Conservation (phyloP, 148 eudicot genomes). For the Spergularia marina region DNA sequence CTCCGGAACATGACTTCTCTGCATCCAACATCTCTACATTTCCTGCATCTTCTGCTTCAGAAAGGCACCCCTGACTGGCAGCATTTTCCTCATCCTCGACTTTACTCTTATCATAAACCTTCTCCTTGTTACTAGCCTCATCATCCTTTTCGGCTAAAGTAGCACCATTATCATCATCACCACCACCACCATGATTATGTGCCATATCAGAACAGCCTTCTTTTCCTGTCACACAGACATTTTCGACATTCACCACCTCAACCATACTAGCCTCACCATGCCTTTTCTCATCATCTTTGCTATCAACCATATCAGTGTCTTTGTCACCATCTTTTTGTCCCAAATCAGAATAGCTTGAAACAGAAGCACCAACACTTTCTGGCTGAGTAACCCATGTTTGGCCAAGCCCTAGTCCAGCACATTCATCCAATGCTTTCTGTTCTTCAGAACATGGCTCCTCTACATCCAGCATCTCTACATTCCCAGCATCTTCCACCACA, state of each 20-base stretch:
- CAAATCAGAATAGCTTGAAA: too few species aligned
- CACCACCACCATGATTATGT: conserved; percentile 1
- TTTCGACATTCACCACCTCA: neutral
- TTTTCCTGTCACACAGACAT: neutral
- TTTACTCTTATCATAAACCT: conserved; percentile 6
- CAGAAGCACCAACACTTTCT: conserved; percentile 8
- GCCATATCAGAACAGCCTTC: neutral
- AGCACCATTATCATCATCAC: conserved; percentile 2
- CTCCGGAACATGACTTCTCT: conserved; percentile 25
- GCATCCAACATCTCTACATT: conserved; percentile 38
- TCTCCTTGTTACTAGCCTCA: conserved; percentile 12
- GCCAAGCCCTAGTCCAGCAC: conserved; percentile 43
- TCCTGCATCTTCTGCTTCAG: conserved; percentile 14
- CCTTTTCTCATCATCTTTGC: neutral
- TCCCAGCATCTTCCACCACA: conserved; percentile 26
- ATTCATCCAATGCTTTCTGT: too few species aligned
- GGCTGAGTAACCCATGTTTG: conserved; percentile 28
- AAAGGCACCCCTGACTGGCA: too few species aligned
- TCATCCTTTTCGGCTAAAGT: neutral
- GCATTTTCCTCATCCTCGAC: conserved; percentile 8
- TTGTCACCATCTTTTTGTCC: too few species aligned
- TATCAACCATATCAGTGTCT: neutral
- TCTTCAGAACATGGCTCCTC: too few species aligned
- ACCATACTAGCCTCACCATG: neutral
- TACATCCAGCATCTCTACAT: conserved; percentile 35